These are phyloP conservation scores for Ambrosia artemisiifolia DNA, from an alignment of 129 eudicot species.

Conservation along the genomic window DNA sequence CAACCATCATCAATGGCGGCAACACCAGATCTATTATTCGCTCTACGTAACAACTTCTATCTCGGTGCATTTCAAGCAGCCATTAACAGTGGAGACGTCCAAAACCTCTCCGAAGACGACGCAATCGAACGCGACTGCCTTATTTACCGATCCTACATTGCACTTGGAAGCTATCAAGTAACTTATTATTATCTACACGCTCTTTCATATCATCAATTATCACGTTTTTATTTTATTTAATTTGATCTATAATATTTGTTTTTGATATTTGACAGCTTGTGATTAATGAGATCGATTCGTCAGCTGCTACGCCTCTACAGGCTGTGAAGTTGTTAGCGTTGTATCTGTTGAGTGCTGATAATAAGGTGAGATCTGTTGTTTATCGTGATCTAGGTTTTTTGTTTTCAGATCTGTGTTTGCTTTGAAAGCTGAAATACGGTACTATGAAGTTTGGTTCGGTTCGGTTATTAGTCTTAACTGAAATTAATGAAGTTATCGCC, in stretches of 20 bases:
- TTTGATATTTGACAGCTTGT: slow-evolving; percentile 55
- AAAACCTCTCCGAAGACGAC: slow-evolving; percentile 74
- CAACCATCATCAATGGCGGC: slow-evolving; percentile 17
- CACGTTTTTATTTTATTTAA: background rate
- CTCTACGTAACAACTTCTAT: slow-evolving; percentile 70
- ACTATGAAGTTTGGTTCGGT: too few species aligned
- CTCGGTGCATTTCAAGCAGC: slow-evolving; percentile 87
- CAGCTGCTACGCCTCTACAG: slow-evolving; percentile 90
- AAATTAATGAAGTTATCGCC: too few species aligned
- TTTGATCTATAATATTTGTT: slow-evolving; percentile 7
- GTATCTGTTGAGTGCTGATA: slow-evolving; percentile 63
- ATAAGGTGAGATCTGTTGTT: slow-evolving; percentile 45
- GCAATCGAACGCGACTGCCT: slow-evolving; percentile 66
- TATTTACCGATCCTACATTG: slow-evolving; percentile 82
- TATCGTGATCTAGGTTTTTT: background rate
- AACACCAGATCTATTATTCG: slow-evolving; percentile 38
- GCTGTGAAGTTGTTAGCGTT: slow-evolving; percentile 88
- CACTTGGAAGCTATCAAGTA: slow-evolving; percentile 72
- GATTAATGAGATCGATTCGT: slow-evolving; percentile 73
- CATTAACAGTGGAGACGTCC: slow-evolving; percentile 78
- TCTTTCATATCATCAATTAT: background rate
- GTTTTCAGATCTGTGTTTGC: background rate
- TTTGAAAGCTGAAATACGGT: too few species aligned
- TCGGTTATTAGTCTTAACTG: too few species aligned
- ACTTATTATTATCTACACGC: background rate